Base-by-base conservation (phyloP, 768 basidiomycete species). In the Calocera viscosa region DNA sequence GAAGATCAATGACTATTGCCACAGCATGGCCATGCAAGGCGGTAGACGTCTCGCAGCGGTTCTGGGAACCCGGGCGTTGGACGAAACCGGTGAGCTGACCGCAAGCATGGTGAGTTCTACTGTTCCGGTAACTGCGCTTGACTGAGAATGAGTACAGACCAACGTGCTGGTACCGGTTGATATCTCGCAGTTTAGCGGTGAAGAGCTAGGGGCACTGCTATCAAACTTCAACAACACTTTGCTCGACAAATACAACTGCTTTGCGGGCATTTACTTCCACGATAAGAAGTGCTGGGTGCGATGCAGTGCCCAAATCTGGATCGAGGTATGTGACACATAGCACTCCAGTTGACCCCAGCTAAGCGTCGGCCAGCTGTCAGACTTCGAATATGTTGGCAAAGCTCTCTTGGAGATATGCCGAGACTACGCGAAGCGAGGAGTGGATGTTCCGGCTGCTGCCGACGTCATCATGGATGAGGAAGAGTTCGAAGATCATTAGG, bases 1-100 rank as follows among this genome's bases (percentile, higher is more conserved):
- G 28, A 80, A 78, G 49, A 93, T 94, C 67, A 83, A 82, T 69
- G 76, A 77, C 8, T 91, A 92, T 73, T 89, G 85, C 70, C 87
- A 86, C 73, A 71, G 78, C 10, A 79, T 91, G 5, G 91, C 90
- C 2, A 68, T 88, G 1, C 73, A 81, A 49, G 91, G 90, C 8
- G 90, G 88, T 0, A 80, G 78, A 68, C 72, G 73, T 11, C 77
- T 91, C 8, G 84, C 86, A 1, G 77, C 83, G 67, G 74, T 84
- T 8, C 78, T 91, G 43, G 84, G 82, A 0, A 91, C 89, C 0
- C 69, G 72, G 1, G 78, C 87, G 2, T 77, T 92, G 78, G 86
- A 90, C 67, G 81, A 83, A 49, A 76, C 77, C 1, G 79, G 79
- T 17, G 83, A 85, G 67, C 74, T 89, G 16, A 89, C 87, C 0